Conservation (phyloP, 306 rosid species). For the Vigna nakashimae region DNA sequence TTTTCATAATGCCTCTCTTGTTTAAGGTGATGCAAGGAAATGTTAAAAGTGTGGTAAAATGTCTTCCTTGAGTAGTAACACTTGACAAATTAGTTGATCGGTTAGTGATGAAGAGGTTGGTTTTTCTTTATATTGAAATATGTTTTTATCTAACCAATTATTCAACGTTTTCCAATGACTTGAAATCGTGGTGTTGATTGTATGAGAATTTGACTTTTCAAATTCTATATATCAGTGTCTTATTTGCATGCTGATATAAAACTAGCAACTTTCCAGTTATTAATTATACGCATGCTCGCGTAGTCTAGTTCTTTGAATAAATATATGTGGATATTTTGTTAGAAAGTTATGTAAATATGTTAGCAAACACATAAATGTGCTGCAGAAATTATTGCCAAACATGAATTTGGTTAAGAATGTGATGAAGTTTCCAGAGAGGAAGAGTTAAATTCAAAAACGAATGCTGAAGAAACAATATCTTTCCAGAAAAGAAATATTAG, state of each 20-base stretch:
- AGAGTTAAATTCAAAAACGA: no score
- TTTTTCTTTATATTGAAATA: neutral
- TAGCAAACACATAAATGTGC: neutral
- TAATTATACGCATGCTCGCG: neutral
- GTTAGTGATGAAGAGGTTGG: slow-evolving; percentile 14
- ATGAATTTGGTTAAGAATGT: neutral
- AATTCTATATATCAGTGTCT: neutral
- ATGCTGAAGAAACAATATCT: no score
- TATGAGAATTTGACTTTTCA: neutral
- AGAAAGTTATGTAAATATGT: neutral
- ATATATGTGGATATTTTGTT: neutral
- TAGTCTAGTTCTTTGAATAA: neutral
- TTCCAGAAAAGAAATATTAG: no score
- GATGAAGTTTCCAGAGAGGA: no score
- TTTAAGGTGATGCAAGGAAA: neutral
- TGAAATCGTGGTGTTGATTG: neutral
- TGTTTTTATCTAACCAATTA: neutral
- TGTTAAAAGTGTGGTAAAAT: neutral
- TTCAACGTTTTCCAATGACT: neutral
- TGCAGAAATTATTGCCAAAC: neutral
- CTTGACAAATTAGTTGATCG: slow-evolving; percentile 21
- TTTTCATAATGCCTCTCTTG: neutral
- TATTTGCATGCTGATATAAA: neutral
- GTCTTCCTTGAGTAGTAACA: slow-evolving; percentile 10
- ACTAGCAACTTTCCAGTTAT: neutral